Evolutionary conservation across 2,329 filamentous ascomycete genomes (phyloP), one percentile per base, ranked within the genome.

Genomic region (Curvularia spicifera): DNA sequence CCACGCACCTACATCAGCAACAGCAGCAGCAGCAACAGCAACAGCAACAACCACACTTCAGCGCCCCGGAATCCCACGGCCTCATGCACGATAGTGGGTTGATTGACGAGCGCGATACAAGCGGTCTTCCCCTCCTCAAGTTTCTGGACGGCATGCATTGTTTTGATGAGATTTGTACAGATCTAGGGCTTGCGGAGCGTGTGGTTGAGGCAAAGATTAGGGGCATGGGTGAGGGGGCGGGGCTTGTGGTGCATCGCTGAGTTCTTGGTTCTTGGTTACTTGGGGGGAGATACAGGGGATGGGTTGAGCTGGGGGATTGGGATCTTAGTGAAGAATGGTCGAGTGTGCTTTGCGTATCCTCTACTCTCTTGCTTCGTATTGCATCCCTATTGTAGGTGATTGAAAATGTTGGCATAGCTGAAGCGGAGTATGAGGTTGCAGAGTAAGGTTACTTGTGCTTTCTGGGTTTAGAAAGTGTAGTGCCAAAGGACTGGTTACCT

Each of bases 151-250:
- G 91, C 0, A 84, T 84, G 64, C 89, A 92, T 72, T 87, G 85
- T 67, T 90, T 94, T 76, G 91, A 95, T 78, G 88, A 93, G 81
- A 91, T 94, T 64, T 91, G 91, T 71, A 90, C 88, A 1, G 90
- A 93, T 78, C 82, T 88, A 74, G 87, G 89, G 61, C 72, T 91
- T 72, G 86, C 85, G 6, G 89, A 93, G 71, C 83, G 82, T 57
- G 87, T 90, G 69, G 87, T 93, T 15, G 82, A 91, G 78, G 86
- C 87, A 37, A 87, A 84, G 73, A 77, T 95, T 47, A 87, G 86
- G 75, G 68, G 69, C 6, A 63, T 69, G 56, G 75, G 75, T 22
- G 75, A 77, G 44, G 74, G 64, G 0, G 29, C 75, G 42, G 65
- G 70, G 40, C 56, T 76, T 15, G 65, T 78, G 20, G 63, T 69